Evolutionary conservation across 331 rosid genomes (phyloP).

Genomic region (Quercus tomentella): DNA sequence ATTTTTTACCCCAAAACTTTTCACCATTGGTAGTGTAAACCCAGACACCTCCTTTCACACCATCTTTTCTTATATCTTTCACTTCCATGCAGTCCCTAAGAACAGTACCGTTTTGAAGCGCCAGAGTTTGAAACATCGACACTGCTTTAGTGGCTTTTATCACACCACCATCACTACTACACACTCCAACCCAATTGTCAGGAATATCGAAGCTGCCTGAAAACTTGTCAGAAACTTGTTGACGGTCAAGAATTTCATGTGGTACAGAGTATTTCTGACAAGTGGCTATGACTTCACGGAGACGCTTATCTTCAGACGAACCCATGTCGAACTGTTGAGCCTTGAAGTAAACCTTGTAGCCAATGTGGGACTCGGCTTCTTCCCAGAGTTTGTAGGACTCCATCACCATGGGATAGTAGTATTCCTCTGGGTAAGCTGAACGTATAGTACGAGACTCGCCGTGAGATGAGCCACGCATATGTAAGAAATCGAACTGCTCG

Average conservation of each 20-base stretch:
- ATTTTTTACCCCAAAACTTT: constrained; percentile 49
- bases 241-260: constrained; percentile 25
- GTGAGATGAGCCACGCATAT: constrained; percentile 93
- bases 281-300: constrained; percentile 34
- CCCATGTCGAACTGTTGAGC: constrained; percentile 71
- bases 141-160: constrained; percentile 84
- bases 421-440: constrained; percentile 52
- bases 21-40: constrained; percentile 43
- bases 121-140: constrained; percentile 71
- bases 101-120: constrained; percentile 50
- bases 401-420: constrained; percentile 52
- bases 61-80: constrained; percentile 32
- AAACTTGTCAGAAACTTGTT: constrained; percentile 28
- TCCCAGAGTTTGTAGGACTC: constrained; percentile 74
- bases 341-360: constrained; percentile 63
- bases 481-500: constrained; percentile 88
- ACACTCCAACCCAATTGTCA: constrained; percentile 55
- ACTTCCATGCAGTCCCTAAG: constrained; percentile 59
- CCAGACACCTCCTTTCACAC: constrained; percentile 23
- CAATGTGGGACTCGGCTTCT: constrained; percentile 50
- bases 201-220: constrained; percentile 56
- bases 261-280: constrained; percentile 34
- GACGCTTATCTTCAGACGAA: constrained; percentile 1
- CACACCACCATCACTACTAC: constrained; percentile 55
- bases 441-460: constrained; percentile 97